Evolutionary conservation across 163 green algal species (phyloP).

Genomic region (Coccomyxa subellipsoidea): DNA sequence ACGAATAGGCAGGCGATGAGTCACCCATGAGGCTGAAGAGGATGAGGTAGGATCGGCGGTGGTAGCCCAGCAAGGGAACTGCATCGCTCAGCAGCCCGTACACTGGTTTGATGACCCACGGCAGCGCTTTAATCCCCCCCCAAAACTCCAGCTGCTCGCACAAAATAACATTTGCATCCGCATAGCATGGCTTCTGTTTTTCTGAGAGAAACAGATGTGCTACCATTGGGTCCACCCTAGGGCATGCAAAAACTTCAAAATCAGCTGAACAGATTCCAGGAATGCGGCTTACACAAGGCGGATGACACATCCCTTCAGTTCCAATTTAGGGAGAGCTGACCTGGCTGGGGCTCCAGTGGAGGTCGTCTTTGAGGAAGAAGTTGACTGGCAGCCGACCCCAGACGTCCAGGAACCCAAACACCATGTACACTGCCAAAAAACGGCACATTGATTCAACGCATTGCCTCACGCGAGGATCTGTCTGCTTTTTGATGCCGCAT

Average conservation of each 20-base stretch:
- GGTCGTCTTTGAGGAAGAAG: conserved; percentile 11
- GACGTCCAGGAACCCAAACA: conserved; percentile 6
- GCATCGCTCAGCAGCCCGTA: conserved; percentile 2
- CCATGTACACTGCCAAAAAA: background rate
- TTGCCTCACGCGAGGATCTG: too few species aligned
- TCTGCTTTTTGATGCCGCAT: too few species aligned
- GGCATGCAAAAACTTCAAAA: too few species aligned
- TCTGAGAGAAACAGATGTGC: too few species aligned
- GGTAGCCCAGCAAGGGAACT: conserved; percentile 5
- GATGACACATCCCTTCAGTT: too few species aligned
- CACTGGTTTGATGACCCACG: background rate
- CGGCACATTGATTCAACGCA: background rate
- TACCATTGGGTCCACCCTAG: too few species aligned
- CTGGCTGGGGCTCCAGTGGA: background rate
- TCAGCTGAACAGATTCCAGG: too few species aligned
- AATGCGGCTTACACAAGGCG: too few species aligned
- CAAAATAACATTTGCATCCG: background rate
- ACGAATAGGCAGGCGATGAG: too few species aligned
- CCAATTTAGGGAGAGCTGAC: too few species aligned
- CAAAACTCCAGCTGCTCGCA: conserved; percentile 6
- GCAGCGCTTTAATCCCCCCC: background rate
- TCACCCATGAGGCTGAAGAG: background rate
- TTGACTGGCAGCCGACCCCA: background rate
- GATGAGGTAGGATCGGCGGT: conserved; percentile 10
- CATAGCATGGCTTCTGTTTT: background rate